phyloP scores from a whole-genome alignment of 441 rosid species.

The Dalechampia spathulata region DNA sequence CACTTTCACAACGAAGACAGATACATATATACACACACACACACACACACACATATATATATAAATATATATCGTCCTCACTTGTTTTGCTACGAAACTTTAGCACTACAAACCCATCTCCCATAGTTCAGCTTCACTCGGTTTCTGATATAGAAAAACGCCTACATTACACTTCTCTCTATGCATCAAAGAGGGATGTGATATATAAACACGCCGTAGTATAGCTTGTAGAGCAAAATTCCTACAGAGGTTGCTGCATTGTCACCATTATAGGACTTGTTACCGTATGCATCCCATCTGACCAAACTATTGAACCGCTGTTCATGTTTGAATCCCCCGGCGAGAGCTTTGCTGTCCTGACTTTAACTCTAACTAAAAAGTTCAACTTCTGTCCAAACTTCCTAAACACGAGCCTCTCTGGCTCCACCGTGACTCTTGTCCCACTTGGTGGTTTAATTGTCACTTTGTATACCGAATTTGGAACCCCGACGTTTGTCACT shows the following conservation, averaged over 20 bases:
- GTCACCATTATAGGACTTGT: constrained; percentile 70
- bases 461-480: constrained; percentile 36
- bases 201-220: constrained; percentile 1
- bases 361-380: constrained; percentile 48
- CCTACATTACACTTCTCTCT: constrained; percentile 12
- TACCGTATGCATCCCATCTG: constrained; percentile 59
- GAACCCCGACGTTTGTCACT: constrained; percentile 60
- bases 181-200: background rate
- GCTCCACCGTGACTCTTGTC: constrained; percentile 42
- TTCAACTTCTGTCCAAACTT: constrained; percentile 42
- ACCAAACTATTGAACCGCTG: constrained; percentile 67
- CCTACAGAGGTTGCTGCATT: constrained; percentile 70
- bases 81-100: too few species aligned
- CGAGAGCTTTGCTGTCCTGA: constrained; percentile 36
- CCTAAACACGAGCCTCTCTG: constrained; percentile 46
- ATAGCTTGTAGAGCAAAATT: constrained; percentile 13
- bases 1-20: too few species aligned
- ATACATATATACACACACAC: too few species aligned
- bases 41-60: too few species aligned
- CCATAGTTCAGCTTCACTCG: constrained; percentile 12
- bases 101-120: background rate
- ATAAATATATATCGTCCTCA: too few species aligned
- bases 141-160: constrained; percentile 33
- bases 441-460: constrained; percentile 48
- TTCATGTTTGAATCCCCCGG: constrained; percentile 44